These are phyloP conservation scores for Oidium heveae DNA, from an alignment of 2,329 filamentous ascomycete genomes.

Conservation along the genomic window DNA sequence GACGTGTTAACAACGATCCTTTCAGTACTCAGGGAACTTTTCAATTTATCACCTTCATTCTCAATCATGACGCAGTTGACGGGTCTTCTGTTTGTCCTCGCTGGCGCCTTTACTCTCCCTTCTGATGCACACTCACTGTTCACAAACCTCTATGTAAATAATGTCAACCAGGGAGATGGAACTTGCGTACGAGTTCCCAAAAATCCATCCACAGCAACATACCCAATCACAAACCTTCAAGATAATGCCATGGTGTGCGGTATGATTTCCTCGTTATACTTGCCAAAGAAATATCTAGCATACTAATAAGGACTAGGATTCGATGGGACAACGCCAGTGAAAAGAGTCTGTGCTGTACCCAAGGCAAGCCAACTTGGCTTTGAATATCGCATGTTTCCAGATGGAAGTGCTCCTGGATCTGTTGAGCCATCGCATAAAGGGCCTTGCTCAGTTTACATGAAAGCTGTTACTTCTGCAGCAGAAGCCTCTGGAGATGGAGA, in stretches of 20 bases:
- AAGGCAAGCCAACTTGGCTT: constrained; percentile 18
- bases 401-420: constrained; percentile 25
- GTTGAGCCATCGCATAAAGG: constrained; percentile 39
- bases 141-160: constrained; percentile 36
- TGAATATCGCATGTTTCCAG: constrained; percentile 36
- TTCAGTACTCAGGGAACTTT: no score
- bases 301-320: constrained; percentile 14
- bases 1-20: no score
- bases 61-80: background rate
- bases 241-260: constrained; percentile 47
- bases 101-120: constrained; percentile 2
- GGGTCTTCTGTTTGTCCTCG: background rate
- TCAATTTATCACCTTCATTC: no score
- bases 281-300: background rate
- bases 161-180: constrained; percentile 39
- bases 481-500: constrained; percentile 27
- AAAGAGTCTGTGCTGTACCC: constrained; percentile 19
- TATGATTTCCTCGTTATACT: constrained; percentile 15
- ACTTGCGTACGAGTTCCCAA: constrained; percentile 44
- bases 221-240: constrained; percentile 29
- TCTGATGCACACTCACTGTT: constrained; percentile 34
- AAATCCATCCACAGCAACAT: constrained; percentile 24
- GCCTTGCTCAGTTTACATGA: constrained; percentile 50
- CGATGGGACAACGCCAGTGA: constrained; percentile 22
- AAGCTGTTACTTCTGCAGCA: constrained; percentile 34